A percentile compares a stretch with the other conserved stretches of the same genome.
Evolutionary conservation across 1,284 basidiomycete genomes (phyloP).

Genomic region (Chalciporus sp.): DNA sequence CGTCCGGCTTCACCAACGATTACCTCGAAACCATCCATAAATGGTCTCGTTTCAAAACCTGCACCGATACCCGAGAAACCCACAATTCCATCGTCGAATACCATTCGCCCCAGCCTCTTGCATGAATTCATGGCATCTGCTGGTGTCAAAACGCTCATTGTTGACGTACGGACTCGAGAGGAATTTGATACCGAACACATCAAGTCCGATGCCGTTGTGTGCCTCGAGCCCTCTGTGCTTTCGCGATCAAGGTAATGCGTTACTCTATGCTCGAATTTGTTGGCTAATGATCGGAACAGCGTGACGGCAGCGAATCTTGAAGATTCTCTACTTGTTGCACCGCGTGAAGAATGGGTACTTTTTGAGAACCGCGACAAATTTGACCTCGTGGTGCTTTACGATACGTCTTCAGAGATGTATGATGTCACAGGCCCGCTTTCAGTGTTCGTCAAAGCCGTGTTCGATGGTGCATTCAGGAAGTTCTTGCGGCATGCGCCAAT

Average conservation of each 20-base stretch:
- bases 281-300: slow-evolving; percentile 42
- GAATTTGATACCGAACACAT: slow-evolving; percentile 81
- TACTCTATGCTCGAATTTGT: neutral
- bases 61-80: slow-evolving; percentile 40
- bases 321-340: slow-evolving; percentile 73
- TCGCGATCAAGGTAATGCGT: slow-evolving; percentile 59
- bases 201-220: slow-evolving; percentile 70
- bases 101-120: slow-evolving; percentile 64
- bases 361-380: slow-evolving; percentile 86
- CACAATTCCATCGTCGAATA: slow-evolving; percentile 51
- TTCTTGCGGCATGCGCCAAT: slow-evolving; percentile 79
- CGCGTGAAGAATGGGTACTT: slow-evolving; percentile 67
- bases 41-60: slow-evolving; percentile 22
- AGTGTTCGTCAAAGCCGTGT: slow-evolving; percentile 68
- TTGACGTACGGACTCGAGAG: slow-evolving; percentile 81
- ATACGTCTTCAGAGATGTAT: slow-evolving; percentile 67
- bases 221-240: slow-evolving; percentile 84
- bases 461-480: slow-evolving; percentile 73
- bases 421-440: slow-evolving; percentile 56
- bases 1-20: slow-evolving; percentile 55
- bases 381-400: slow-evolving; percentile 91
- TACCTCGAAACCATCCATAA: slow-evolving; percentile 25
- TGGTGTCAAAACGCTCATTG: slow-evolving; percentile 69
- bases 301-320: slow-evolving; percentile 73
- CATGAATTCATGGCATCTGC: slow-evolving; percentile 56